A percentile compares a stretch with the other conserved stretches of the same genome.
Evolutionary conservation across 2,329 filamentous ascomycete genomes (phyloP).

Genomic region (Keithomyces neogunnii): DNA sequence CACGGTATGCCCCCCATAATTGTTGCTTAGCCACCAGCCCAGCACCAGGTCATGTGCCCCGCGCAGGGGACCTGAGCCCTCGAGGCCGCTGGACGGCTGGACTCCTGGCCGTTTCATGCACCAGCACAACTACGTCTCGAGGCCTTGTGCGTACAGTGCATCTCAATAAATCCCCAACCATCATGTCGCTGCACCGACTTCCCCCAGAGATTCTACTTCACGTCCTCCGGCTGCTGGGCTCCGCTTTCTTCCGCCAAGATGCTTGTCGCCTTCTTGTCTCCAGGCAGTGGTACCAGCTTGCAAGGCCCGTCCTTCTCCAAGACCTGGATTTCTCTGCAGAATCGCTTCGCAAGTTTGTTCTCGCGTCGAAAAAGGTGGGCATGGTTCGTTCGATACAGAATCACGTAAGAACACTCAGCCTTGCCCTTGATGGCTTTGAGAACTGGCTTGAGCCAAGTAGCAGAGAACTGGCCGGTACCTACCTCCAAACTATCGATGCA

Average conservation of each 20-base stretch:
- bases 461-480: neutral
- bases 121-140: too few species aligned
- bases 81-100: too few species aligned
- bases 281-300: conserved; percentile 6
- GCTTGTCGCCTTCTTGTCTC: conserved; percentile 6
- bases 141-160: too few species aligned
- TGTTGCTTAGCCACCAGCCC: too few species aligned
- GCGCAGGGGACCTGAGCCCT: too few species aligned
- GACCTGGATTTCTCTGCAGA: conserved; percentile 2
- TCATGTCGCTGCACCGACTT: conserved; percentile 5
- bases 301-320: conserved; percentile 6
- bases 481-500: neutral
- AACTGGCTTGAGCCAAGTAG: conserved; percentile 1
- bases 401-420: neutral
- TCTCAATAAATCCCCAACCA: neutral
- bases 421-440: conserved; percentile 5
- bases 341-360: conserved; percentile 3
- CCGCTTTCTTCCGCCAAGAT: conserved; percentile 8
- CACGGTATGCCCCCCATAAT: too few species aligned
- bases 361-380: neutral
- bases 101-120: too few species aligned
- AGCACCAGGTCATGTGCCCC: too few species aligned
- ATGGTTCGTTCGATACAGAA: conserved; percentile 3
- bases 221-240: conserved; percentile 5
- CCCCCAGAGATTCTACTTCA: conserved; percentile 7